Conservation (phyloP, 441 rosid genomes). For the Gossypium lobatum region DNA sequence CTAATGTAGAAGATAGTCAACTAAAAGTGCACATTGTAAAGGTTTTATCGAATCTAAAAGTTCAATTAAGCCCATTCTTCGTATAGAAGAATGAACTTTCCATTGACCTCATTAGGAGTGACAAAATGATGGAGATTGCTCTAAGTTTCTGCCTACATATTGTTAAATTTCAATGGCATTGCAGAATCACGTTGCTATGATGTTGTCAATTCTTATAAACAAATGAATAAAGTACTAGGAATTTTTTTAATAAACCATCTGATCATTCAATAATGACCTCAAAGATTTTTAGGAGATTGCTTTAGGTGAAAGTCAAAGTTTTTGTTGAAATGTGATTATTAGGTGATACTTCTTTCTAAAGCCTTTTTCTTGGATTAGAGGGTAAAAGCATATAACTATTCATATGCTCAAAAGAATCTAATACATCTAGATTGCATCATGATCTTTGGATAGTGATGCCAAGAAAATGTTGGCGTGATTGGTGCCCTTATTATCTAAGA, state of each 20-base stretch:
- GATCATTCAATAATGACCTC: not conserved
- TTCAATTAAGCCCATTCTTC: not conserved
- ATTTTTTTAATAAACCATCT: not conserved
- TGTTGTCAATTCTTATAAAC: not conserved
- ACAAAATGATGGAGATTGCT: not conserved
- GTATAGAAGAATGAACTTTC: not conserved
- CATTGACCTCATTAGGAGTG: not conserved
- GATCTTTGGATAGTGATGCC: not conserved
- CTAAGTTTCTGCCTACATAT: not conserved
- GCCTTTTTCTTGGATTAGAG: not conserved
- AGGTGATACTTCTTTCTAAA: not conserved
- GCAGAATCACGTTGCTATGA: not conserved
- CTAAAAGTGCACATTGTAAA: not conserved
- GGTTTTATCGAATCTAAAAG: not conserved
- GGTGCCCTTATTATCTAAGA: not conserved
- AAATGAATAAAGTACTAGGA: not conserved
- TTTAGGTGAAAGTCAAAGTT: not conserved
- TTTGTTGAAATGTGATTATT: not conserved
- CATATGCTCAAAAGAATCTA: not conserved
- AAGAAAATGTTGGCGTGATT: slow-evolving; percentile 3
- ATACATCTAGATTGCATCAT: not conserved
- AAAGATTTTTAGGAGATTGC: too few species aligned
- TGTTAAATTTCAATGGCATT: not conserved
- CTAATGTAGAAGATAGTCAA: not conserved
- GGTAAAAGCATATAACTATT: not conserved